Evolutionary conservation across 768 basidiomycete species (phyloP), one percentile per base, ranked within the genome.

Genomic region (Nidularia pulvinata): DNA sequence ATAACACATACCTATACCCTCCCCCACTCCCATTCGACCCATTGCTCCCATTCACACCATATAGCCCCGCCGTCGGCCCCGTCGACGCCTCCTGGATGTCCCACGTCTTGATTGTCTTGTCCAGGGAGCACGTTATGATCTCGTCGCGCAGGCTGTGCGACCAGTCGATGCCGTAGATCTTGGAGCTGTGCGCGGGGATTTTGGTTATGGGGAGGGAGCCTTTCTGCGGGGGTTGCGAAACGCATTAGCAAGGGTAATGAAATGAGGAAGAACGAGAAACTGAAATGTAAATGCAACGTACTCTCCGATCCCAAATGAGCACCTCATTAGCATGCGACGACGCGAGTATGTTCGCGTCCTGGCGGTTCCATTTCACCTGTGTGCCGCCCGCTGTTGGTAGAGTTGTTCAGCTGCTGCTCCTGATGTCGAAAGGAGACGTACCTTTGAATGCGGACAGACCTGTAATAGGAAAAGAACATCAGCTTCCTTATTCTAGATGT

Each of bases 151-250:
- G 70, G 14, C 79, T 74, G 49, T 93, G 86, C 6, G 93, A 88
- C 95, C 96, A 99, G 69, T 98, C 96, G 51, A 99, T 94, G 1
- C 97, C 97, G 57, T 99, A 98, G 45, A 98, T 97, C 69, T 95
- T 94, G 34, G 92, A 84, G n/a, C 74, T 76, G 62, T 98, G 95
- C 0, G 93, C 95, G 32, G 78, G 75, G 53, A 98, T 88, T 5
- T 79, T 79, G 9, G 83, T 78, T 5, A 91, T 71, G 1, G 93
- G 92, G 6, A 95, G 77, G 5, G 91, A 94, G 6, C 93, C 93
- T 86, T 95, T 96, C 89, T 95, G 46, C n/a, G 25, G 6, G 46
- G 43, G 50, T n/a, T 32, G 44, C 33, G n/a, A 48, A 50, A 19
- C 16, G 13, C 11, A 3, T 19, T 42, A 11, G 13, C 13, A 42